Base-by-base conservation (phyloP, 176 grass and related monocot species). In the Oryza brachyantha region DNA sequence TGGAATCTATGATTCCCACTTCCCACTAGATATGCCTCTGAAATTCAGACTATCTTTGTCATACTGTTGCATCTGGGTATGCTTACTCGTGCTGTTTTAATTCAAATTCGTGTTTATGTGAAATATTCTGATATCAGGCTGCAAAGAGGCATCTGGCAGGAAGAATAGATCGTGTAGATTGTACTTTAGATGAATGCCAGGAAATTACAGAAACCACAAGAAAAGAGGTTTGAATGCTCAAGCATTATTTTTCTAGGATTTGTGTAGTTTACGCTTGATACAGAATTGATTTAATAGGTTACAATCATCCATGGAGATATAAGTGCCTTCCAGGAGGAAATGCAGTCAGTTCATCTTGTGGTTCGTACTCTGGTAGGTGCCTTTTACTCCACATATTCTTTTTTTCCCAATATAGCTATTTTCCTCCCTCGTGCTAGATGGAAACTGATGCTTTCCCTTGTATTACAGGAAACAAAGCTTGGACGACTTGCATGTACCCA, bases 341-440 rank as follows among this genome's bases (percentile, higher is more conserved):
- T 97, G 87, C 79, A 94, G 85, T 82, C 91, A 86, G 89, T 97
- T 83, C 94, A 97, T 82, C 91, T 74, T 74, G 89, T 92, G 64
- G 89, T 94, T 58, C 91, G 89, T 72, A 94, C 42, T 84, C 87
- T 97, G 89, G 94, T 94, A 73, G 79, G 79, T 80, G 68, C 58
- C 60, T 76, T 75, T 28, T 54, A 72, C 13, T 42, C 41, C 8
- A 45, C 60, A 74, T 64, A 35, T 55, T 13, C 4, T 29, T 60
- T 48, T 77, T 46, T 61, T 38, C 76, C 78, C 11, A 8, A 40
- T 29, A 70, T 43, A 81, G n/a, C 26, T 61, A 52, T 37, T 76
- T 61, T 50, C 5, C 63, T 52, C 83, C n/a, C 8, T 72, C 50
- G n/a, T 62, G 34, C n/a, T 55, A 86, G 29, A 35, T 72, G 16